Evolutionary conservation across 2,329 filamentous ascomycete species (phyloP), one percentile per base, ranked within the genome.

Genomic region (Aspergillus spinulosporus): DNA sequence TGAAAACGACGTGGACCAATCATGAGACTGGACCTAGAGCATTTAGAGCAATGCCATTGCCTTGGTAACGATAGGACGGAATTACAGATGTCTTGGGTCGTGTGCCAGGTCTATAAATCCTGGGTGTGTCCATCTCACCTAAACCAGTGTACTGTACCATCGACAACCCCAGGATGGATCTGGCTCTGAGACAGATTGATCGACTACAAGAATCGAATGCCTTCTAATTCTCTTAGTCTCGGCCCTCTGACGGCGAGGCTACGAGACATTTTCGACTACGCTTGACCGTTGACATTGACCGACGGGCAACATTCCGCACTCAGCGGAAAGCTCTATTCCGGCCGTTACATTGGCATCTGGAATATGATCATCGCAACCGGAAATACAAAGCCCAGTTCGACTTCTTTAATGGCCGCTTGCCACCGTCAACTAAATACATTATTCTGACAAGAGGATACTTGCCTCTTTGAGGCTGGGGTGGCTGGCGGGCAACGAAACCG

Each of bases 1-100:
- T 48, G 51, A 15, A 37, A 39, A 52, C 52, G 36, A 66, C 64
- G 64, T 66, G 64, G 64, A 59, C 64, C 62, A 64, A 64, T 65
- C 15, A 32, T n/a, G 55, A 49, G 26, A n/a, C 28, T 14, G 48
- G 15, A 29, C 39, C 21, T 9, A 36, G 9, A 37, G 9, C 34
- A 8, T 37, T 12, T 8, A 12, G n/a, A 12, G 11, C 32, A 21
- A 21, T 21, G 21, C 21, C 21, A 21, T 21, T 47, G 29, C 15
- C 45, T 31, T 8, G 40, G 26, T 31, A 12, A 44, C 7, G 14
- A 43, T 43, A 28, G 9, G 9, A 9, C 21, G 21, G 21, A 12
- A 29, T 29, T 44, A 44, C 28, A 44, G 21, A 44, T 26, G 15
- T 12, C 9, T 49, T 37, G 9, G 15, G 9, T 4, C 8, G 26